Evolutionary conservation across 352 stramenopile genomes (phyloP).

Genomic region (Pythium chondricola): DNA sequence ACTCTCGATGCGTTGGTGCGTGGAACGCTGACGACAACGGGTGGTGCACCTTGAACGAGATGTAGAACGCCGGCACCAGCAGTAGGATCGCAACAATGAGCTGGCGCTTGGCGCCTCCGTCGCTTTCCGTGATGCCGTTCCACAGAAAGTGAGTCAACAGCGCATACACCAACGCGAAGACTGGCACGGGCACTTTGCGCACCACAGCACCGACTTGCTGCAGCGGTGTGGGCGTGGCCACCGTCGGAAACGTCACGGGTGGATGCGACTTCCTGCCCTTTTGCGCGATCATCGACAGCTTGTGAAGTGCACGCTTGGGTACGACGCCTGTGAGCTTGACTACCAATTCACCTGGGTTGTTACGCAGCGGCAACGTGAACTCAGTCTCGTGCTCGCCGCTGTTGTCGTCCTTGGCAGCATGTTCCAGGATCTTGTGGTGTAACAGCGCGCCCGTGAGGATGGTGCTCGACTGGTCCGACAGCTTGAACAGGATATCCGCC

Average conservation of each 20-base stretch:
- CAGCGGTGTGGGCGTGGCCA: constrained; percentile 4
- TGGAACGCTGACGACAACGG: constrained; percentile 61
- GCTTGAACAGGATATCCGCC: constrained; percentile 63
- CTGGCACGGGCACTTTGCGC: constrained; percentile 45
- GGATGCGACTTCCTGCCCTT: constrained; percentile 12
- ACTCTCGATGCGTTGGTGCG: constrained; percentile 18
- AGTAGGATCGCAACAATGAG: constrained; percentile 56
- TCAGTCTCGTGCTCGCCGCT: constrained; percentile 36
- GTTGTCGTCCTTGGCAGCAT: constrained; percentile 24
- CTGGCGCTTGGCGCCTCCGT: constrained; percentile 41
- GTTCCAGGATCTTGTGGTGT: constrained; percentile 50
- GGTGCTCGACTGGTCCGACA: constrained; percentile 50
- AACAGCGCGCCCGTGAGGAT: constrained; percentile 40
- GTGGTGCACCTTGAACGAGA: constrained; percentile 67
- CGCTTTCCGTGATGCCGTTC: constrained; percentile 28
- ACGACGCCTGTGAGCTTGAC: constrained; percentile 49
- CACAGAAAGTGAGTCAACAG: constrained; percentile 56
- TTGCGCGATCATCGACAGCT: constrained; percentile 19
- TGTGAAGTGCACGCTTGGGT: constrained; percentile 36
- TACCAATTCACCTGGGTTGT: constrained; percentile 51
- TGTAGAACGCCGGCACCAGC: constrained; percentile 56
- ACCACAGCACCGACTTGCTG: constrained; percentile 5
- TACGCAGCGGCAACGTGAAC: constrained; percentile 54
- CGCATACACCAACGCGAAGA: constrained; percentile 75
- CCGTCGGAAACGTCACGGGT: not conserved